Conservation (phyloP, 768 basidiomycete species). For the Leucosporidium yakuticum region DNA sequence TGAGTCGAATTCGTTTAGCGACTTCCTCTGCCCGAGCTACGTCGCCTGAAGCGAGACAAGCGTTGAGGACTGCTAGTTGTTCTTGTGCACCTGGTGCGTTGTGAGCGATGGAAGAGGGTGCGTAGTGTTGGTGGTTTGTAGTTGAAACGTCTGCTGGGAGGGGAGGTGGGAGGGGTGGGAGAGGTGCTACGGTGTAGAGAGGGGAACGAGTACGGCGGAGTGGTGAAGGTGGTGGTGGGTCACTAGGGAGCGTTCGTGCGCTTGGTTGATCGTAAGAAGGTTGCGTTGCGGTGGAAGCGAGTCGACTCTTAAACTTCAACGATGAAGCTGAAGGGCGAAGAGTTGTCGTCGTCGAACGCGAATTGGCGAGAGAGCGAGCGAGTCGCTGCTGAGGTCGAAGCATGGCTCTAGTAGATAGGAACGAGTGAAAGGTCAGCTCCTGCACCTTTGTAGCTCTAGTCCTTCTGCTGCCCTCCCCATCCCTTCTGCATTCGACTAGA, state of each 20-base stretch:
- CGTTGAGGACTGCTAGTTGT: slow-evolving; percentile 69
- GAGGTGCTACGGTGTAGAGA: slow-evolving; percentile 21
- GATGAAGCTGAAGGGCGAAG: too few species aligned
- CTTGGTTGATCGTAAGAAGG: not conserved
- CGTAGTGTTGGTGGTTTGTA: not conserved
- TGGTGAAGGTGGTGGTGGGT: not conserved
- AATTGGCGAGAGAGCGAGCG: too few species aligned
- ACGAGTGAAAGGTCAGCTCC: too few species aligned
- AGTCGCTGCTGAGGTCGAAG: too few species aligned
- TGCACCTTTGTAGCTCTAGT: too few species aligned
- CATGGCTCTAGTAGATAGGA: too few species aligned
- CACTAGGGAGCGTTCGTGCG: not conserved
- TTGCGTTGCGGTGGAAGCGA: not conserved
- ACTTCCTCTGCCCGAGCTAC: slow-evolving; percentile 68
- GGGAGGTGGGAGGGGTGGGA: slow-evolving; percentile 30
- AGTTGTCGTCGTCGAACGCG: too few species aligned
- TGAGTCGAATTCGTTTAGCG: slow-evolving; percentile 58
- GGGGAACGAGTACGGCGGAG: slow-evolving; percentile 1
- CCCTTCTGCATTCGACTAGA: too few species aligned
- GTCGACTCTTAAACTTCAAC: not conserved
- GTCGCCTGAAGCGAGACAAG: slow-evolving; percentile 73
- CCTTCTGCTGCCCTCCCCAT: too few species aligned
- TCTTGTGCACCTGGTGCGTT: slow-evolving; percentile 63
- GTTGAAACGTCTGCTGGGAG: slow-evolving; percentile 18
- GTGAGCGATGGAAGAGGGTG: slow-evolving; percentile 44